A percentile compares a stretch with the other conserved stretches of the same genome.
Evolutionary conservation across 495 filamentous ascomycete genomes (phyloP).

Genomic region (Mytilinidion resinicola): DNA sequence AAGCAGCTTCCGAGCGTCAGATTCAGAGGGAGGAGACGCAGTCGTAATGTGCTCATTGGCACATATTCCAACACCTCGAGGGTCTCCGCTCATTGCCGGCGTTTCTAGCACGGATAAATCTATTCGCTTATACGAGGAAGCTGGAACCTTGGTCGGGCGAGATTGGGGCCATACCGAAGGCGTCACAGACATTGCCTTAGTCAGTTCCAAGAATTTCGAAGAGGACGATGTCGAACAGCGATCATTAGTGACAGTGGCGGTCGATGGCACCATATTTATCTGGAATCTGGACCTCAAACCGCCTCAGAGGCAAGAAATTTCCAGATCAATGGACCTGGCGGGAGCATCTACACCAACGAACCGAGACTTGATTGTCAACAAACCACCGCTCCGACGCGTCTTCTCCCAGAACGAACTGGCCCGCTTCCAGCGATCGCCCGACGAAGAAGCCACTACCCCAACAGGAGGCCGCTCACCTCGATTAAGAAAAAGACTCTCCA

Average conservation of each 20-base stretch:
- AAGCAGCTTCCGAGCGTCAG: slow-evolving; percentile 71
- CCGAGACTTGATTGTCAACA: slow-evolving; percentile 23
- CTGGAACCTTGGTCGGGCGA: slow-evolving; percentile 68
- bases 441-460: slow-evolving; percentile 26
- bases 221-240: slow-evolving; percentile 4
- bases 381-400: slow-evolving; percentile 35
- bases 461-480: slow-evolving; percentile 28
- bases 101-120: slow-evolving; percentile 93
- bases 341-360: slow-evolving; percentile 14
- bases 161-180: slow-evolving; percentile 94
- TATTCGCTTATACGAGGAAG: slow-evolving; percentile 78
- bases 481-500: slow-evolving; percentile 28
- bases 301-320: slow-evolving; percentile 17
- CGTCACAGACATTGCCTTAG: slow-evolving; percentile 71
- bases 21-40: slow-evolving; percentile 69
- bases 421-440: slow-evolving; percentile 30
- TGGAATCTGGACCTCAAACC: slow-evolving; percentile 30
- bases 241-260: slow-evolving; percentile 36
- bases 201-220: slow-evolving; percentile 31
- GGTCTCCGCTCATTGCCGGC: slow-evolving; percentile 60
- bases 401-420: slow-evolving; percentile 37
- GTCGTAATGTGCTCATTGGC: slow-evolving; percentile 75
- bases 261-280: slow-evolving; percentile 39
- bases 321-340: slow-evolving; percentile 24
- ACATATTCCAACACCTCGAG: slow-evolving; percentile 30